Percentiles rank a stretch among this genome's conserved stretches.
phyloP scores from a whole-genome alignment of 169 alveolate species.

The Cryptosporidium ryanae region DNA sequence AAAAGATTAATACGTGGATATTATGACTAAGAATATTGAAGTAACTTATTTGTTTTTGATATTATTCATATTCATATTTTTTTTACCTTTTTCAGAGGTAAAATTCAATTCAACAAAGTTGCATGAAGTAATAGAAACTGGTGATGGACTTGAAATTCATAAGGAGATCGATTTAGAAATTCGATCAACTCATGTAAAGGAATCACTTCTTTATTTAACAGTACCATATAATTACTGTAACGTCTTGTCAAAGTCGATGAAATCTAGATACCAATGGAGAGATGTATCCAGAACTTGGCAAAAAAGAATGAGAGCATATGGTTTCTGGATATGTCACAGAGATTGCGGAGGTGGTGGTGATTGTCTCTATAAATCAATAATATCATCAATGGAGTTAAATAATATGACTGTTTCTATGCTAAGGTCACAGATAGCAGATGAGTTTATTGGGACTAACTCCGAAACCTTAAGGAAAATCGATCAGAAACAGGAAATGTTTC shows the following conservation, averaged over 20 bases:
- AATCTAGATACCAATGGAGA: slow-evolving; percentile 40
- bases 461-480: neutral
- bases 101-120: no score
- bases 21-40: no score
- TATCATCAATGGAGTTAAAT: slow-evolving; percentile 17
- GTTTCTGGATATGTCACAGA: slow-evolving; percentile 68
- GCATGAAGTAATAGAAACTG: no score
- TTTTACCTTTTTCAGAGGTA: no score
- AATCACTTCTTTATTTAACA: no score
- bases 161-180: no score
- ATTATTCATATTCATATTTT: no score
- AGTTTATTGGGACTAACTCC: slow-evolving; percentile 22
- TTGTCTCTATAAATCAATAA: slow-evolving; percentile 48
- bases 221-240: slow-evolving; percentile 11
- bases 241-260: neutral
- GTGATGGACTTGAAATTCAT: no score
- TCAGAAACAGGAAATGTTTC: neutral
- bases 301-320: slow-evolving; percentile 37
- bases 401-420: slow-evolving; percentile 8
- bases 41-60: no score
- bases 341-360: slow-evolving; percentile 75
- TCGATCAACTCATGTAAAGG: no score
- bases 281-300: slow-evolving; percentile 55
- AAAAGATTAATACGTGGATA: no score
- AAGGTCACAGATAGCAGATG: slow-evolving; percentile 31